Conservation (phyloP, 2,329 filamentous ascomycete genomes). For the Epichloe gansuensis region DNA sequence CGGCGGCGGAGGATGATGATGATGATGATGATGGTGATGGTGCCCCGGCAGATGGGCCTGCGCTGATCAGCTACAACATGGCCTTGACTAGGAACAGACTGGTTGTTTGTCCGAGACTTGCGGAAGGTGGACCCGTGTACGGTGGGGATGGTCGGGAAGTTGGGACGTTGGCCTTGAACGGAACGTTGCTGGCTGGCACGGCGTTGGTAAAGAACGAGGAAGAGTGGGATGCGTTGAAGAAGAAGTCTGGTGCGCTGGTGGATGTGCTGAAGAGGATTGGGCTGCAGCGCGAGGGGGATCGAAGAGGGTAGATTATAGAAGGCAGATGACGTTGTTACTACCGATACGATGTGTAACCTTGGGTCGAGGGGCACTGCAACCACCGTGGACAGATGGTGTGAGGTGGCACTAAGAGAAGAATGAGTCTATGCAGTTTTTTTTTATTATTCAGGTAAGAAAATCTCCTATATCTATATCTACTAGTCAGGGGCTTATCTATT, state of each 20-base stretch:
- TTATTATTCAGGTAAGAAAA: no score
- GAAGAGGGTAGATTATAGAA: background rate
- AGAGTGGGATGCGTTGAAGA: conserved; percentile 42
- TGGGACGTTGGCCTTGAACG: conserved; percentile 41
- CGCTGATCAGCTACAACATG: conserved; percentile 50
- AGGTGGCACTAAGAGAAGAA: no score
- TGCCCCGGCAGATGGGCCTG: conserved; percentile 23
- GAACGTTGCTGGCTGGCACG: conserved; percentile 51
- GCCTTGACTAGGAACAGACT: conserved; percentile 42
- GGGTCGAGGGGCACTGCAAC: no score
- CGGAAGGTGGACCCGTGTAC: conserved; percentile 32
- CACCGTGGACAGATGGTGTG: background rate
- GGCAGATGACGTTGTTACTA: no score
- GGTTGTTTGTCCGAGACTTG: conserved; percentile 40
- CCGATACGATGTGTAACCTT: no score
- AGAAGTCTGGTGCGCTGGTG: conserved; percentile 14
- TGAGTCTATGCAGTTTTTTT: no score
- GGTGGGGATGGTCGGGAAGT: conserved; percentile 19
- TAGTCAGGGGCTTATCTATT: no score
- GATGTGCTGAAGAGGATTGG: conserved; percentile 17
- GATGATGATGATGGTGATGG: conserved; percentile 8
- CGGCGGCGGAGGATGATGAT: background rate
- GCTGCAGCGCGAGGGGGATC: conserved; percentile 10
- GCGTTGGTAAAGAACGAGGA: conserved; percentile 45
- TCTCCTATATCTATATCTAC: no score